phyloP scores from a whole-genome alignment of 495 filamentous ascomycete species.

The Xylaria curta region DNA sequence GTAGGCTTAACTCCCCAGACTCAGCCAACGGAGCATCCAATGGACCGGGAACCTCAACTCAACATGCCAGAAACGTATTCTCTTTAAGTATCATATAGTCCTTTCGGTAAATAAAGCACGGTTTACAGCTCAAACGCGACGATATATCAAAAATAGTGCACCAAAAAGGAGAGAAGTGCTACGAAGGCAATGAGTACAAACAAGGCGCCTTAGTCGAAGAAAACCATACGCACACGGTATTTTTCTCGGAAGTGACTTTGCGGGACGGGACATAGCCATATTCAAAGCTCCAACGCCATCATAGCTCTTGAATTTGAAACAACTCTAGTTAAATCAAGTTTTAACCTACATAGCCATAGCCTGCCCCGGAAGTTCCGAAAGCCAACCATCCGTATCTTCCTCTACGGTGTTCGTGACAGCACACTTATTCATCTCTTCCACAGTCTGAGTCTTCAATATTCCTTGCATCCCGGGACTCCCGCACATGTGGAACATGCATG shows the following conservation, averaged over 20 bases:
- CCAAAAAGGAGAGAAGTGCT: too few relatives aligned
- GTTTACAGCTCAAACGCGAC: too few relatives aligned
- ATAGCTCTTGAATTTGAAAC: not conserved
- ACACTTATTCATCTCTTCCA: constrained; percentile 53
- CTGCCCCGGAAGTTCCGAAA: constrained; percentile 38
- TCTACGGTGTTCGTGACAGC: constrained; percentile 46
- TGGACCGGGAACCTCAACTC: too few relatives aligned
- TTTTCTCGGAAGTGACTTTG: not conserved
- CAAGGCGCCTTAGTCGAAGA: too few relatives aligned
- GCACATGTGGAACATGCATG: constrained; percentile 53
- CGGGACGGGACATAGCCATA: not conserved
- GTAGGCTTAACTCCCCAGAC: too few relatives aligned
- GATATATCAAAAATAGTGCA: too few relatives aligned
- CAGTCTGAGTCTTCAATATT: constrained; percentile 50
- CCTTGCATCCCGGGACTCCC: constrained; percentile 44
- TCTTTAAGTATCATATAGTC: too few relatives aligned
- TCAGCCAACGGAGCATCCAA: too few relatives aligned
- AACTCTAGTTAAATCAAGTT: not conserved
- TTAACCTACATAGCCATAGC: constrained; percentile 26
- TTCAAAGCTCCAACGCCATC: not conserved
- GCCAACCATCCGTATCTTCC: constrained; percentile 50
- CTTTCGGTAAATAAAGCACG: too few relatives aligned
- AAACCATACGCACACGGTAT: not conserved
- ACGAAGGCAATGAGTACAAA: too few relatives aligned
- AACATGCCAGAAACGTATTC: too few relatives aligned